Conservation (phyloP, 768 basidiomycete genomes). For the Boletus barrowsii region DNA sequence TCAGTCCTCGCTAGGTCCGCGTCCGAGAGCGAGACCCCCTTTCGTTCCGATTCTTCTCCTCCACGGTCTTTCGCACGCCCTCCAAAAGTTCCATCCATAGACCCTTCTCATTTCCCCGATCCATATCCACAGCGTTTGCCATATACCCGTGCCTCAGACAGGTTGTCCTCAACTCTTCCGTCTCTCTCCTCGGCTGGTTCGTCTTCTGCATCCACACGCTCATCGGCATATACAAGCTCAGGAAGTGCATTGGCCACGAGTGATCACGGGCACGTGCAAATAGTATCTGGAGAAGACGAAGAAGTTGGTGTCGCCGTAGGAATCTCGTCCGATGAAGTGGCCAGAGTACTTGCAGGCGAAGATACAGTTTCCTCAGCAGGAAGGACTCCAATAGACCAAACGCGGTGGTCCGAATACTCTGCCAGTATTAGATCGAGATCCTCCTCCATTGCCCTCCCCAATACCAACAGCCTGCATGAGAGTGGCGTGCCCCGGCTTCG, state of each 20-base stretch:
- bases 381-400: conserved; percentile 57
- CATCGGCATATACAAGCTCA: conserved; percentile 74
- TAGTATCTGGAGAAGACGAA: conserved; percentile 59
- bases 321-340: conserved; percentile 64
- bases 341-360: conserved; percentile 58
- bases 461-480: conserved; percentile 41
- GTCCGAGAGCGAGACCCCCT: conserved; percentile 40
- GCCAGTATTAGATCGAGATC: conserved; percentile 65
- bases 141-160: conserved; percentile 37
- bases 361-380: conserved; percentile 42
- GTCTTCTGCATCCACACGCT: conserved; percentile 67
- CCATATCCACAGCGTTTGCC: conserved; percentile 62
- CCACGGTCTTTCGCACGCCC: conserved; percentile 40
- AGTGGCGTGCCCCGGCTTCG: conserved; percentile 43
- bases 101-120: conserved; percentile 69
- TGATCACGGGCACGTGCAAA: conserved; percentile 65
- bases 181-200: conserved; percentile 70
- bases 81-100: conserved; percentile 46
- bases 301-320: conserved; percentile 50
- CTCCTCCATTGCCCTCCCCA: conserved; percentile 56
- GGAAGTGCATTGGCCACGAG: conserved; percentile 58
- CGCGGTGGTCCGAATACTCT: conserved; percentile 76
- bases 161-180: conserved; percentile 42
- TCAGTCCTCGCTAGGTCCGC: conserved; percentile 37
- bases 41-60: conserved; percentile 35